Evolutionary conservation across 768 basidiomycete genomes (phyloP).

Genomic region (Arthromyces matolae): DNA sequence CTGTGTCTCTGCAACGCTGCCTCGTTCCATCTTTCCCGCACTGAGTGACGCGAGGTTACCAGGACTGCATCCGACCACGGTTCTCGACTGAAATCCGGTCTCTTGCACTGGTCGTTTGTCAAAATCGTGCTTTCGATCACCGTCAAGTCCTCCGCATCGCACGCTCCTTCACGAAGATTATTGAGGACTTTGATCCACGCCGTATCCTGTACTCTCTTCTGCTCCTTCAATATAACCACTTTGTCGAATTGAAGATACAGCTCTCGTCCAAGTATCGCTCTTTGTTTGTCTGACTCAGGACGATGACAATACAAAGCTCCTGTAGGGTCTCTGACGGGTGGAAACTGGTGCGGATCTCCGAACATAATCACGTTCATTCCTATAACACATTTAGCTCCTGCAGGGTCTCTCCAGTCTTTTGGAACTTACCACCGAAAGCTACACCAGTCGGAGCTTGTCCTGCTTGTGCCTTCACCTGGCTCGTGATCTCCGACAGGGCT

Average conservation of each 20-base stretch:
- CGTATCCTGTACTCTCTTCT: slow-evolving; percentile 29
- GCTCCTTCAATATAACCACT: slow-evolving; percentile 35
- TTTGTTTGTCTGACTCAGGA: slow-evolving; percentile 9
- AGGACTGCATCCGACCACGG: slow-evolving; percentile 22
- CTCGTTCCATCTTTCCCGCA: slow-evolving; percentile 31
- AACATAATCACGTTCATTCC: slow-evolving; percentile 35
- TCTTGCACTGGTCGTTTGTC: slow-evolving; percentile 9
- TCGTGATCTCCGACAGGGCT: too few relatives aligned
- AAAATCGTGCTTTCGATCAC: background rate
- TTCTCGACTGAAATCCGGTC: slow-evolving; percentile 22
- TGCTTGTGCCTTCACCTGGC: slow-evolving; percentile 5
- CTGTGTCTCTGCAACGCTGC: slow-evolving; percentile 21
- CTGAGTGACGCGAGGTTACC: slow-evolving; percentile 35
- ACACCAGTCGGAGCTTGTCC: slow-evolving; percentile 2
- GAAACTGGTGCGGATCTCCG: slow-evolving; percentile 48
- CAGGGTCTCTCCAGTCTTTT: too few relatives aligned
- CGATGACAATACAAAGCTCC: slow-evolving; percentile 22
- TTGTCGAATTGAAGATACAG: slow-evolving; percentile 20
- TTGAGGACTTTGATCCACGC: background rate
- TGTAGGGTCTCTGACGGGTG: slow-evolving; percentile 28
- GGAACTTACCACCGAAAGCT: too few relatives aligned
- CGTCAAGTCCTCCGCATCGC: background rate
- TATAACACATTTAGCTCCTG: too few relatives aligned
- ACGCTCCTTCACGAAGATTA: background rate
- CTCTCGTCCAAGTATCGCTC: slow-evolving; percentile 22